Conservation (phyloP, 495 filamentous ascomycete genomes). For the Penicillium cataractarum region DNA sequence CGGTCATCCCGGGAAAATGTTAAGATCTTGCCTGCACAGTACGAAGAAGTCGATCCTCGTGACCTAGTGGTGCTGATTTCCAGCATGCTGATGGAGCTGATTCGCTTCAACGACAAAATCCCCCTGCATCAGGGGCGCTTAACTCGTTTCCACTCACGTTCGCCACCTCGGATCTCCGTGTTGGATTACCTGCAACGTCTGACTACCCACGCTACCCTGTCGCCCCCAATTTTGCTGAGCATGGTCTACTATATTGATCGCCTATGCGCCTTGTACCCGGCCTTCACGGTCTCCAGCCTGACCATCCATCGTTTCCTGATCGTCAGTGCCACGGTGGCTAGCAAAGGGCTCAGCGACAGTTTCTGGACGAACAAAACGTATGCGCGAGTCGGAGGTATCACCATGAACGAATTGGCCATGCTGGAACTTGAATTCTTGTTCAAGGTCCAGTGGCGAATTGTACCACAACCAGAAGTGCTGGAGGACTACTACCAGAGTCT, state of each 20-base stretch:
- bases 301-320: constrained; percentile 98
- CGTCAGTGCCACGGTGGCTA: constrained; percentile 90
- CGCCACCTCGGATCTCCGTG: constrained; percentile 92
- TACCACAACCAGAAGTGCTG: constrained; percentile 89
- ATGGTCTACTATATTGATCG: constrained; percentile 99
- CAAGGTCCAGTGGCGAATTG: constrained; percentile 92
- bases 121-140: constrained; percentile 81
- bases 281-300: constrained; percentile 91
- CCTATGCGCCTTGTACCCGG: constrained; percentile 86
- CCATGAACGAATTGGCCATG: constrained; percentile 81
- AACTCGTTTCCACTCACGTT: constrained; percentile 94
- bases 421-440: constrained; percentile 94
- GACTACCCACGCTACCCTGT: constrained; percentile 90
- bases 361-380: constrained; percentile 99
- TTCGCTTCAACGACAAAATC: constrained; percentile 88
- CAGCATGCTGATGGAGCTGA: constrained; percentile 93
- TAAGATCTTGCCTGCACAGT: constrained; percentile 74
- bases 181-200: constrained; percentile 89
- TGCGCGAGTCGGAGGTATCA: constrained; percentile 89
- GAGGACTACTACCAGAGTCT: constrained; percentile 91
- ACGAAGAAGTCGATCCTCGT: constrained; percentile 76
- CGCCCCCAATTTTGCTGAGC: constrained; percentile 92
- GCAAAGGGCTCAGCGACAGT: constrained; percentile 92
- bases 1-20: constrained; percentile 58
- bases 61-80: constrained; percentile 89